Conservation (phyloP, 768 basidiomycete genomes). For the Russula olivacea region DNA sequence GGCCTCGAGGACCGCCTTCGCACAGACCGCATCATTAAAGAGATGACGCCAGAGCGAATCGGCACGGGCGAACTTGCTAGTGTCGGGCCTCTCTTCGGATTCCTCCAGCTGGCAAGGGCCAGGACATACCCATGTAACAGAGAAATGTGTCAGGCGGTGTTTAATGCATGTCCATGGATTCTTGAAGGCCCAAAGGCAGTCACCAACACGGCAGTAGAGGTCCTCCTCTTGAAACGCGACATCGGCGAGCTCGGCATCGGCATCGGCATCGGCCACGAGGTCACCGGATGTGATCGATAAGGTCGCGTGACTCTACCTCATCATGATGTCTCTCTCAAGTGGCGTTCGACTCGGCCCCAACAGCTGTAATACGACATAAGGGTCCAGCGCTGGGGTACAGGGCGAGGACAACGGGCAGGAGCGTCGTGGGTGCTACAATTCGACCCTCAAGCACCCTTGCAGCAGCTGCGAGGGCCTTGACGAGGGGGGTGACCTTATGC, state of each 20-base stretch:
- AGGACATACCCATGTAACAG: not conserved
- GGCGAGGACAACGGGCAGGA: not conserved
- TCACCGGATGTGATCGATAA: not conserved
- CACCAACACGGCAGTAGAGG: slow-evolving; percentile 10
- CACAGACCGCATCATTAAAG: not conserved
- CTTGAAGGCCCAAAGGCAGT: slow-evolving; percentile 1
- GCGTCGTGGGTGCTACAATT: not conserved
- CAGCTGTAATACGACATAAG: not conserved
- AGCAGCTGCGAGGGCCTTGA: not conserved
- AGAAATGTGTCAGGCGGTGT: slow-evolving; percentile 4
- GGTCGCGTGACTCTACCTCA: not conserved
- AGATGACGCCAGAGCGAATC: slow-evolving; percentile 12
- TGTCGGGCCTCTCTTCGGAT: not conserved
- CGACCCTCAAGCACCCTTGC: slow-evolving; percentile 6
- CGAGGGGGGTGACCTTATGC: not conserved
- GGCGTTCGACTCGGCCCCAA: not conserved
- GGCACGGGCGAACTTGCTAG: not conserved
- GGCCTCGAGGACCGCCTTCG: not conserved
- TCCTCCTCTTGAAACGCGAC: not conserved
- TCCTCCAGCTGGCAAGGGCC: not conserved
- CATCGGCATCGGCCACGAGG: not conserved
- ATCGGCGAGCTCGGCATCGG: not conserved
- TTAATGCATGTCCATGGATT: not conserved
- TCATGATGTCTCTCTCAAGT: not conserved
- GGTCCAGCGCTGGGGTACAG: not conserved